Evolutionary conservation across 768 basidiomycete genomes (phyloP).

Genomic region (Pleurotus platypus): DNA sequence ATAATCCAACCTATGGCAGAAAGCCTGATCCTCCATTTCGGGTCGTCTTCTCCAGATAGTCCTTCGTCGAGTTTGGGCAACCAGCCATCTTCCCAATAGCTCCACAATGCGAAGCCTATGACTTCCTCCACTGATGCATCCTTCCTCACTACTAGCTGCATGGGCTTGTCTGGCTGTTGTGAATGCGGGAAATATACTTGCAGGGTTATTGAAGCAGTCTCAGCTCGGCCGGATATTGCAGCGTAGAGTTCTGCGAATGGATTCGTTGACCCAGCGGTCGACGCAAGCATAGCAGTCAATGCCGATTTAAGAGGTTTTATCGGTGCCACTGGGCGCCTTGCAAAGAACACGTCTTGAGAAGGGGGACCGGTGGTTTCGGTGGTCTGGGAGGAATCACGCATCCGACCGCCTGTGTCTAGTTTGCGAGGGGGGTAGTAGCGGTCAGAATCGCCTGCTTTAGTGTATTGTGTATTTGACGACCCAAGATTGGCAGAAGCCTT

Average conservation of each 20-base stretch:
- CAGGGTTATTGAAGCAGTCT: slow-evolving; percentile 59
- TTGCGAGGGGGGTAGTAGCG: slow-evolving; percentile 17
- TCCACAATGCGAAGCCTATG: slow-evolving; percentile 88
- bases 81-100: slow-evolving; percentile 90
- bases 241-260: slow-evolving; percentile 89
- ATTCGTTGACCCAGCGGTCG: slow-evolving; percentile 64
- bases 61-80: slow-evolving; percentile 74
- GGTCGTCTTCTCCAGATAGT: slow-evolving; percentile 55
- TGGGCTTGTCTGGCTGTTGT: slow-evolving; percentile 46
- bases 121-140: slow-evolving; percentile 96
- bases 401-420: slow-evolving; percentile 14
- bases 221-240: slow-evolving; percentile 75
- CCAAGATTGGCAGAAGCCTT: slow-evolving; percentile 17
- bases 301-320: slow-evolving; percentile 51
- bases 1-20: slow-evolving; percentile 89
- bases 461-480: slow-evolving; percentile 42
- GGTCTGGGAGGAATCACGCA: slow-evolving; percentile 3
- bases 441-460: slow-evolving; percentile 16
- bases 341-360: slow-evolving; percentile 38
- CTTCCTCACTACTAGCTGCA: slow-evolving; percentile 74
- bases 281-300: slow-evolving; percentile 71
- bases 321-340: slow-evolving; percentile 46
- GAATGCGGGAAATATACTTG: slow-evolving; percentile 87
- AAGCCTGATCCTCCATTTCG: slow-evolving; percentile 52
- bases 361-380: slow-evolving; percentile 14